Evolutionary conservation across 371 early-diverging fungal genomes (phyloP).

Genomic region (Zopfochytrium polystomum): DNA sequence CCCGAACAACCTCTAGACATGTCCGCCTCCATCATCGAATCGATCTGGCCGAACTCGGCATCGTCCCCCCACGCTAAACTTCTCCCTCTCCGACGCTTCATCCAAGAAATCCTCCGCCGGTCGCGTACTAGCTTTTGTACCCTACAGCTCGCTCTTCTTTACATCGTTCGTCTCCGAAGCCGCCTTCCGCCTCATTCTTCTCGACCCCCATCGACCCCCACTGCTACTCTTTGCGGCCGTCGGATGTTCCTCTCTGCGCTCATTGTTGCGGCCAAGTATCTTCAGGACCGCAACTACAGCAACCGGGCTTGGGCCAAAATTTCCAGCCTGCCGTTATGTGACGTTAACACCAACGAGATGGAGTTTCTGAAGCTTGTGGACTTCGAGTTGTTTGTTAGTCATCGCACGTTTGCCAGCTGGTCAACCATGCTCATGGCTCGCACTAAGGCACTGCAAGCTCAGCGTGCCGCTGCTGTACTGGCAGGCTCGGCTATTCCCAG

Average conservation of each 20-base stretch:
- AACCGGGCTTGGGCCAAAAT: conserved; percentile 53
- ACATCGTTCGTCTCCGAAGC: conserved; percentile 36
- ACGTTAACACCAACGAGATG: conserved; percentile 45
- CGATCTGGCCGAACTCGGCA: conserved; percentile 44
- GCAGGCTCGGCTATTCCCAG: not conserved
- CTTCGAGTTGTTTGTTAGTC: conserved; percentile 45
- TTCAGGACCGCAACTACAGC: conserved; percentile 47
- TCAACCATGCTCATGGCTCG: conserved; percentile 28
- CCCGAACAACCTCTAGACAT: conserved; percentile 16
- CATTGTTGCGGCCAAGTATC: conserved; percentile 48
- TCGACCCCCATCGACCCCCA: conserved; percentile 4
- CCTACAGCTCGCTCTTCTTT: conserved; percentile 56
- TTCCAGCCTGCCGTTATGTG: conserved; percentile 38
- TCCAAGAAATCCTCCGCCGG: conserved; percentile 68
- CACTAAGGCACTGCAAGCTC: conserved; percentile 5
- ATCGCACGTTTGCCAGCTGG: conserved; percentile 35
- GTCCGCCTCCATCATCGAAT: conserved; percentile 29
- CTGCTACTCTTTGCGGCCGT: conserved; percentile 27
- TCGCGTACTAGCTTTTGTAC: conserved; percentile 73
- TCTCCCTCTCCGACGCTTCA: conserved; percentile 52
- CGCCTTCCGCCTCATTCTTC: not conserved
- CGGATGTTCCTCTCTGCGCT: conserved; percentile 48
- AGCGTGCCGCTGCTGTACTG: not conserved
- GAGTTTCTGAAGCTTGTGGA: conserved; percentile 39
- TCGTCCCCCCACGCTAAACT: conserved; percentile 19